Evolutionary conservation across 805 yeast species (phyloP).

Genomic region (Ogataea methylovora): DNA sequence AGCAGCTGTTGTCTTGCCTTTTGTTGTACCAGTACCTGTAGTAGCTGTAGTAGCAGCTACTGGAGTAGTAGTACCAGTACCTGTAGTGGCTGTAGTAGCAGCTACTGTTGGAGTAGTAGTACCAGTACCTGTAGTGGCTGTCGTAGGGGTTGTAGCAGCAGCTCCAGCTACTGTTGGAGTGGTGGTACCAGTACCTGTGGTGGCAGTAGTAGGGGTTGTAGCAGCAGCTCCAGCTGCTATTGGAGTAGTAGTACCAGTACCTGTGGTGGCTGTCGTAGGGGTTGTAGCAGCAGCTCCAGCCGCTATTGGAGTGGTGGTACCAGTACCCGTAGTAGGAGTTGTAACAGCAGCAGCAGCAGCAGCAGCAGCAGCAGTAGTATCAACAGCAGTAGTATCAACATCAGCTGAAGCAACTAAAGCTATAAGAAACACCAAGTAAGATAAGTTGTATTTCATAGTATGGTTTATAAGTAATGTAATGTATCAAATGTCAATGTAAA

Average conservation of each 20-base stretch:
- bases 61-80: constrained; percentile 4
- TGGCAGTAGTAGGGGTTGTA: constrained; percentile 5
- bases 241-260: constrained; percentile 2
- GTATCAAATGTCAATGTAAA: too few species aligned
- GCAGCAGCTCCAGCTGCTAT: constrained; percentile 3
- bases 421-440: constrained; percentile 2
- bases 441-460: too few species aligned
- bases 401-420: constrained; percentile 8
- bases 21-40: constrained; percentile 14
- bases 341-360: constrained; percentile 6
- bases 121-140: constrained; percentile 2
- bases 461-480: too few species aligned
- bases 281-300: constrained; percentile 2
- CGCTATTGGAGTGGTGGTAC: constrained; percentile 3
- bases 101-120: constrained; percentile 3
- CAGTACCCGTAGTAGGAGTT: constrained; percentile 2
- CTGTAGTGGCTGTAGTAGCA: constrained; percentile 1
- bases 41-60: constrained; percentile 17
- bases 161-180: constrained; percentile 3
- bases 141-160: constrained; percentile 1
- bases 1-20: constrained; percentile 1
- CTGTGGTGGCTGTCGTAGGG: constrained; percentile 3
- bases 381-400: constrained; percentile 7
- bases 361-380: constrained; percentile 3
- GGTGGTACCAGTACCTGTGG: constrained; percentile 1